A percentile compares a stretch with the other conserved stretches of the same genome.
Conservation (phyloP, 805 yeast genomes). For the Pichia deserticola region DNA sequence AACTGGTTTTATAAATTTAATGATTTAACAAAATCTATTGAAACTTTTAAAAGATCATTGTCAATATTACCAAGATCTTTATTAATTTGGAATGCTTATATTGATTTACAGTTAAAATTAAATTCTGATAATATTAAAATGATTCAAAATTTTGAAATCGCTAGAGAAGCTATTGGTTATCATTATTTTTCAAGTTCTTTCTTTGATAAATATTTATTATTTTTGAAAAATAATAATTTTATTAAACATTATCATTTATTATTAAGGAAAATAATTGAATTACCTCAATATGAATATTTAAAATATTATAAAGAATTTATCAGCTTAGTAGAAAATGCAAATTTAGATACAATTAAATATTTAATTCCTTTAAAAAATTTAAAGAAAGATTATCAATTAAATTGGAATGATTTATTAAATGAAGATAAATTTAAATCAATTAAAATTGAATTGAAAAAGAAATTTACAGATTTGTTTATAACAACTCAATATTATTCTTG, state of each 20-base stretch:
- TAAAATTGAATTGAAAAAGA: constrained; percentile 35
- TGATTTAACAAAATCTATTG: constrained; percentile 29
- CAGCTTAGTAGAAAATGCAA: constrained; percentile 29
- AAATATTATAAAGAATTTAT: constrained; percentile 36
- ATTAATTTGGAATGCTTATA: constrained; percentile 43
- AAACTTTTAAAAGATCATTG: constrained; percentile 35
- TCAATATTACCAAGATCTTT: constrained; percentile 36
- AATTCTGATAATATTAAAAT: constrained; percentile 27
- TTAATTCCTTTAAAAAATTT: constrained; percentile 21
- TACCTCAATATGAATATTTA: constrained; percentile 50
- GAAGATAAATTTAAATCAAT: constrained; percentile 16
- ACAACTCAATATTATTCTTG: constrained; percentile 47
- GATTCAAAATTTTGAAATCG: constrained; percentile 35
- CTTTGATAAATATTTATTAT: constrained; percentile 42
- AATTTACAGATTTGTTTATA: constrained; percentile 45
- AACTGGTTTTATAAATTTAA: constrained; percentile 40
- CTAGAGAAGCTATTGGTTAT: constrained; percentile 41
- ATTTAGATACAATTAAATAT: constrained; percentile 21
- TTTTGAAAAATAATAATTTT: constrained; percentile 27
- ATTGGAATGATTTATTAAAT: constrained; percentile 21
- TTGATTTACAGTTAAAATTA: constrained; percentile 32
- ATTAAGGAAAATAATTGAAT: constrained; percentile 42
- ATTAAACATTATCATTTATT: constrained; percentile 32
- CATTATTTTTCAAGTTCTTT: constrained; percentile 46
- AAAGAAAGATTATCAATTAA: constrained; percentile 10